These are phyloP conservation scores for Leccinum solheimii DNA, from an alignment of 1,284 basidiomycete species.

Conservation along the genomic window DNA sequence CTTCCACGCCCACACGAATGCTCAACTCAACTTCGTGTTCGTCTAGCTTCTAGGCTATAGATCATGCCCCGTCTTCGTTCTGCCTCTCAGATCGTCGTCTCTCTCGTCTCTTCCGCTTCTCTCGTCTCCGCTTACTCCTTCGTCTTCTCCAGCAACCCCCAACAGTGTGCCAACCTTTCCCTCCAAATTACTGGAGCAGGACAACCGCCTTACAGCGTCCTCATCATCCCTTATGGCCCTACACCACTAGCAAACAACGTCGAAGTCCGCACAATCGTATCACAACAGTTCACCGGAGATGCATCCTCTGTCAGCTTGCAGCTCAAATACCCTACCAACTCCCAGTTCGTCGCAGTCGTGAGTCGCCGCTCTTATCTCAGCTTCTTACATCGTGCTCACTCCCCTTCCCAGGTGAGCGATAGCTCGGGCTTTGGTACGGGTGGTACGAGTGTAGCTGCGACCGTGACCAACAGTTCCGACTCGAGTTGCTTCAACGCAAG, in stretches of 20 bases:
- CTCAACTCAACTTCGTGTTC: neutral
- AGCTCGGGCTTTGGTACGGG: slow-evolving; percentile 67
- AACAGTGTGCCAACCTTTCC: slow-evolving; percentile 64
- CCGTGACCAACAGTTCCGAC: slow-evolving; percentile 53
- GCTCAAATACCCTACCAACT: slow-evolving; percentile 64
- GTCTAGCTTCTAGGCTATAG: neutral
- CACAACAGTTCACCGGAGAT: slow-evolving; percentile 49
- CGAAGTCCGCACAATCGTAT: slow-evolving; percentile 65
- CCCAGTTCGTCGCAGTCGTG: slow-evolving; percentile 75
- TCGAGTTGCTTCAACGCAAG: slow-evolving; percentile 61
- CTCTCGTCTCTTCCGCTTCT: slow-evolving; percentile 19
- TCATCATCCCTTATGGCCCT: slow-evolving; percentile 67
- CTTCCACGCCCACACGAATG: neutral
- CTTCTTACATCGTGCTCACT: neutral
- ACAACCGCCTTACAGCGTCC: slow-evolving; percentile 60
- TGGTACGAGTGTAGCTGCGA: slow-evolving; percentile 66
- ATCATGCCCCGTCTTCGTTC: neutral
- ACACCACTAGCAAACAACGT: slow-evolving; percentile 57
- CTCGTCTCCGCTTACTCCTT: slow-evolving; percentile 49
- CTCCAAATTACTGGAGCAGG: slow-evolving; percentile 53
- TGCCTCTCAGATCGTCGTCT: slow-evolving; percentile 6
- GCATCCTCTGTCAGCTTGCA: slow-evolving; percentile 50
- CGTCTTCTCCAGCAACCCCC: slow-evolving; percentile 54
- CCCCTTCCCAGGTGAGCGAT: slow-evolving; percentile 61
- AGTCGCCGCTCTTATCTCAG: slow-evolving; percentile 34